These are phyloP conservation scores for Coniochaeta hoffmannii DNA, from an alignment of 2,329 filamentous ascomycete species.

Conservation along the genomic window DNA sequence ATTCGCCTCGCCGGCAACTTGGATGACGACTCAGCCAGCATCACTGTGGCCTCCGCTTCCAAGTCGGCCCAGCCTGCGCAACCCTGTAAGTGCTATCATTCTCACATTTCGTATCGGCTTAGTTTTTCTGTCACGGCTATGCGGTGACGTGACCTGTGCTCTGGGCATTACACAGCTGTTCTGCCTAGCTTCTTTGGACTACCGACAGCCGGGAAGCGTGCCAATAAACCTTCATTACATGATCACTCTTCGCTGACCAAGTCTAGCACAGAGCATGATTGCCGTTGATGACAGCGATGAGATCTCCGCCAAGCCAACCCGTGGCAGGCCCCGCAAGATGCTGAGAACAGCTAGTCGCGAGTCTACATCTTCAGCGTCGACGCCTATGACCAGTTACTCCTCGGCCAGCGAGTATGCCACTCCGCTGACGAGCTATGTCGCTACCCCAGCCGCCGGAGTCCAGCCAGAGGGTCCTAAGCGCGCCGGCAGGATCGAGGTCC, in stretches of 20 bases:
- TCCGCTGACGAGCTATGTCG: slow-evolving; percentile 33
- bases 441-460: slow-evolving; percentile 27
- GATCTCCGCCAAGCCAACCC: slow-evolving; percentile 14
- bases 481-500: slow-evolving; percentile 26
- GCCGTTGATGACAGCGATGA: not conserved
- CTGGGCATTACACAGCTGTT: not conserved
- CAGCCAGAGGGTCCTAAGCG: slow-evolving; percentile 13
- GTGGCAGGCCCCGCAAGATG: slow-evolving; percentile 21
- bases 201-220: too few relatives aligned
- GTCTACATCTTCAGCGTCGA: slow-evolving; percentile 23
- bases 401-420: slow-evolving; percentile 33
- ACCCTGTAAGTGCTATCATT: not conserved
- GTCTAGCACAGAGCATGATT: not conserved
- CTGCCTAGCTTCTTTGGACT: not conserved
- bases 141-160: too few relatives aligned
- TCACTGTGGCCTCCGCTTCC: not conserved
- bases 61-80: not conserved
- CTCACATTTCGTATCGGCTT: too few relatives aligned
- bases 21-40: not conserved
- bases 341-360: slow-evolving; percentile 19
- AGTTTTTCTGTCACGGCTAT: too few relatives aligned
- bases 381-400: slow-evolving; percentile 20
- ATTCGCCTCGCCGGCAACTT: not conserved
- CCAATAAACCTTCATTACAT: not conserved
- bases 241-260: not conserved